A percentile compares a stretch with the other conserved stretches of the same genome.
phyloP scores from a whole-genome alignment of 192 early-diverging fungal genomes.

The Backusella mclennaniae region DNA sequence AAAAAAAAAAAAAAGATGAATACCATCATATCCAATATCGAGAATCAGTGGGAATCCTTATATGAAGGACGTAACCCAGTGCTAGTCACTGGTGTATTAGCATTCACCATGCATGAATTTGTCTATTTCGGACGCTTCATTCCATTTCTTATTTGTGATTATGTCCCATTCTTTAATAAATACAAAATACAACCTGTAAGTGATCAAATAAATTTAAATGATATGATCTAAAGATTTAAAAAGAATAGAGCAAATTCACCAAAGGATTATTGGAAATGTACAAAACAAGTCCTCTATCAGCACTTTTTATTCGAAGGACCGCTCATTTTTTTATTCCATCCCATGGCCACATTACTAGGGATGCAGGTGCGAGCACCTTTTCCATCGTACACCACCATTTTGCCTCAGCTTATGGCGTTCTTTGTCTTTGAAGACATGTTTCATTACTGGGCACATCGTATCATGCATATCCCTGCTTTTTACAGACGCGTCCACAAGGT shows the following conservation, averaged over 20 bases:
- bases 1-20: not conserved
- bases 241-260: conserved; percentile 62
- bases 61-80: conserved; percentile 70
- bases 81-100: conserved; percentile 66
- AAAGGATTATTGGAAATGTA: conserved; percentile 70
- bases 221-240: not conserved
- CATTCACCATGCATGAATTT: conserved; percentile 86
- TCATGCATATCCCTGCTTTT: conserved; percentile 81
- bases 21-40: conserved; percentile 18
- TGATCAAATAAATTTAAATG: too few relatives aligned
- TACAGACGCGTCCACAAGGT: conserved; percentile 94
- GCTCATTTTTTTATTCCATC: conserved; percentile 87
- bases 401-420: conserved; percentile 67
- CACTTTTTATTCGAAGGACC: conserved; percentile 86
- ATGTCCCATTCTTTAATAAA: conserved; percentile 79
- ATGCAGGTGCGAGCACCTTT: conserved; percentile 86
- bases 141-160: conserved; percentile 82
- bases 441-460: conserved; percentile 90
- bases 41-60: conserved; percentile 58
- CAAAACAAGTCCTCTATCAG: conserved; percentile 60
- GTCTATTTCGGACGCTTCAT: conserved; percentile 89
- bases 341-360: conserved; percentile 76
- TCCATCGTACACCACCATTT: conserved; percentile 59
- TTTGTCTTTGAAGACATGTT: conserved; percentile 87
- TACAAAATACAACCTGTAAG: conserved; percentile 85